Evolutionary conservation across 2,329 filamentous ascomycete species (phyloP).

Genomic region (Arthrobotrys sinensis): DNA sequence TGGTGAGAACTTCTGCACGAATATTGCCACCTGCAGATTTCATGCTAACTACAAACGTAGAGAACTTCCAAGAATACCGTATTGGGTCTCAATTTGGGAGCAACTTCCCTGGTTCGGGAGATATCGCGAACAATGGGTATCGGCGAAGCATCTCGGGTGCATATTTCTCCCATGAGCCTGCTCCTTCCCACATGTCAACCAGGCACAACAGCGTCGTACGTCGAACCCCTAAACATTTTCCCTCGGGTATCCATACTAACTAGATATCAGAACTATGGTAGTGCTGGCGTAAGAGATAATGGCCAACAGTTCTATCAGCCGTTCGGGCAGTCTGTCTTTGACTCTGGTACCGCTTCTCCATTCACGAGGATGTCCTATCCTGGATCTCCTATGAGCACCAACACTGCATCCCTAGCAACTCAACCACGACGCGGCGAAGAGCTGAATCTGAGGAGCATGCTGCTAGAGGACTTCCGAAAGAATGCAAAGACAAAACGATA

Average conservation of each 20-base stretch:
- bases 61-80: slow-evolving; percentile 42
- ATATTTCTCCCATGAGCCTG: slow-evolving; percentile 39
- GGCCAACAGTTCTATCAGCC: slow-evolving; percentile 43
- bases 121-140: slow-evolving; percentile 54
- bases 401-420: slow-evolving; percentile 66
- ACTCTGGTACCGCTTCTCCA: slow-evolving; percentile 63
- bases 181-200: slow-evolving; percentile 47
- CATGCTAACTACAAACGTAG: slow-evolving; percentile 11
- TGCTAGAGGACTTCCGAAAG: slow-evolving; percentile 84
- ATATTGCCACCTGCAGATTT: background rate
- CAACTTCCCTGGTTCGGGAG: slow-evolving; percentile 36
- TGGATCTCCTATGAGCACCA: slow-evolving; percentile 65
- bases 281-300: slow-evolving; percentile 61
- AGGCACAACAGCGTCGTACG: slow-evolving; percentile 59
- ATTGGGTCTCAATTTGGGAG: slow-evolving; percentile 12
- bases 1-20: slow-evolving; percentile 15
- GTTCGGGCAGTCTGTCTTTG: slow-evolving; percentile 51
- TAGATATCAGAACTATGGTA: slow-evolving; percentile 65
- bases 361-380: slow-evolving; percentile 65
- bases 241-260: slow-evolving; percentile 26
- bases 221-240: background rate
- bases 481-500: slow-evolving; percentile 82
- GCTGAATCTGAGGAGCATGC: slow-evolving; percentile 76
- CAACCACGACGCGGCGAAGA: slow-evolving; percentile 73
- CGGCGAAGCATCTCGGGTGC: slow-evolving; percentile 58